phyloP scores from a whole-genome alignment of 2,329 filamentous ascomycete genomes.

The Sarocladium strictum region DNA sequence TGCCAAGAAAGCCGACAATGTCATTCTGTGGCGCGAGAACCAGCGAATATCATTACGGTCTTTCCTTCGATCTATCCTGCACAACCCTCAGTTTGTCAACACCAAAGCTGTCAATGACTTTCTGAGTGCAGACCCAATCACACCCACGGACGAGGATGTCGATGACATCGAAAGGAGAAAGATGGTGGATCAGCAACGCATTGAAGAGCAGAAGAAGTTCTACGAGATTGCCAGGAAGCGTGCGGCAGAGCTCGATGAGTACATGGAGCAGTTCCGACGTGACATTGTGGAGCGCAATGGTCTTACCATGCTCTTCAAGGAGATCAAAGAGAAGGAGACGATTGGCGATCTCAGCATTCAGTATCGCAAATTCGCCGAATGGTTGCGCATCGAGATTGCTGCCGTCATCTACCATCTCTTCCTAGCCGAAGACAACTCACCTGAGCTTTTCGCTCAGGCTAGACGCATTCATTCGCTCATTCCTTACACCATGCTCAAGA shows the following conservation, averaged over 20 bases:
- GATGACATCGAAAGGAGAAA: conserved; percentile 76
- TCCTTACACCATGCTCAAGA: conserved; percentile 89
- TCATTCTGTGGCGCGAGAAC: conserved; percentile 74
- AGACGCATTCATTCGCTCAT: conserved; percentile 93
- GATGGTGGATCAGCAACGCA: conserved; percentile 75
- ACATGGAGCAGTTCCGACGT: conserved; percentile 86
- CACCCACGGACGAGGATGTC: conserved; percentile 73
- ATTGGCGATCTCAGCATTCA: conserved; percentile 87
- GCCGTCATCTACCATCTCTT: conserved; percentile 97
- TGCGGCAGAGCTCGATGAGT: conserved; percentile 88
- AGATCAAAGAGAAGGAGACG: conserved; percentile 84
- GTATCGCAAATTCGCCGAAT: conserved; percentile 97
- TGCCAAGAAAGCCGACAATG: conserved; percentile 21
- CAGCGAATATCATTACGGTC: conserved; percentile 88
- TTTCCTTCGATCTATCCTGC: conserved; percentile 78
- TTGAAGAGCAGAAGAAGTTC: conserved; percentile 89
- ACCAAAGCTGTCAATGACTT: conserved; percentile 84
- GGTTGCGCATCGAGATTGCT: conserved; percentile 93
- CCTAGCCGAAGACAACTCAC: conserved; percentile 95
- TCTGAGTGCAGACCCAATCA: conserved; percentile 65
- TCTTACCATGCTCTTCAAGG: conserved; percentile 83
- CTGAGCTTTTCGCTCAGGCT: conserved; percentile 88
- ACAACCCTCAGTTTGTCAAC: conserved; percentile 76
- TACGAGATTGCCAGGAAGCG: conserved; percentile 91
- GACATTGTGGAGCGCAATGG: conserved; percentile 71